Conservation (phyloP, 2,329 filamentous ascomycete species). For the Alternaria ventricosa region DNA sequence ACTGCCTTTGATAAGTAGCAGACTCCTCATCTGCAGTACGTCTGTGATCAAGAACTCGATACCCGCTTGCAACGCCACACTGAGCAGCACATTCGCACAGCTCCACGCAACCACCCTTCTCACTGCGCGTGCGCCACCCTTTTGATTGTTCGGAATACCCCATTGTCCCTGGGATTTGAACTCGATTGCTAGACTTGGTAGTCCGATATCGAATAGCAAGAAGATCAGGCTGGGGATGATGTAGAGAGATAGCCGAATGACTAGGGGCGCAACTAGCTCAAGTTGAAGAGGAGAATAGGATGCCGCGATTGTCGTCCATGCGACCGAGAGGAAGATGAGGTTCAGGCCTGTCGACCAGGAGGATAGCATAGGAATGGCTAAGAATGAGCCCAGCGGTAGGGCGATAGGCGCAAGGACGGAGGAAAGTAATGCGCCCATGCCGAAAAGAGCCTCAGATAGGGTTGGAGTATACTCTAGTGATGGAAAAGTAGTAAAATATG, state of each 20-base stretch:
- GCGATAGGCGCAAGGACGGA: slow-evolving; percentile 40
- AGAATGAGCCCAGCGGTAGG: slow-evolving; percentile 61
- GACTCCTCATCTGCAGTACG: slow-evolving; percentile 60
- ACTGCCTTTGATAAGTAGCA: slow-evolving; percentile 65
- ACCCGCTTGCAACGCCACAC: slow-evolving; percentile 60
- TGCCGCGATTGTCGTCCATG: slow-evolving; percentile 83
- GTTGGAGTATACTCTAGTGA: background rate
- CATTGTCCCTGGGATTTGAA: slow-evolving; percentile 71
- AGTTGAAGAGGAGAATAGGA: slow-evolving; percentile 77
- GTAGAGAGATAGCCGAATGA: slow-evolving; percentile 73
- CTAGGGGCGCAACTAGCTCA: slow-evolving; percentile 74
- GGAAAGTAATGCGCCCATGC: slow-evolving; percentile 38
- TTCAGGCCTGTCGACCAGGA: slow-evolving; percentile 83
- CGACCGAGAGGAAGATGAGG: slow-evolving; percentile 87
- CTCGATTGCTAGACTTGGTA: slow-evolving; percentile 71
- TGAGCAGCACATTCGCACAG: slow-evolving; percentile 62
- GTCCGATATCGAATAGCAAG: slow-evolving; percentile 71
- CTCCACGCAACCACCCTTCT: slow-evolving; percentile 61
- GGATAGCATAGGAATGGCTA: slow-evolving; percentile 75
- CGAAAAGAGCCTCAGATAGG: background rate
- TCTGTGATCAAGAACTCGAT: slow-evolving; percentile 64
- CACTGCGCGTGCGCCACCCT: slow-evolving; percentile 51
- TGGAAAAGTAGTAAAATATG: background rate
- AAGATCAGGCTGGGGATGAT: slow-evolving; percentile 75
- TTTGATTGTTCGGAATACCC: slow-evolving; percentile 54